Evolutionary conservation across 2,329 filamentous ascomycete genomes (phyloP).

Genomic region (Samsoniella hepiali): DNA sequence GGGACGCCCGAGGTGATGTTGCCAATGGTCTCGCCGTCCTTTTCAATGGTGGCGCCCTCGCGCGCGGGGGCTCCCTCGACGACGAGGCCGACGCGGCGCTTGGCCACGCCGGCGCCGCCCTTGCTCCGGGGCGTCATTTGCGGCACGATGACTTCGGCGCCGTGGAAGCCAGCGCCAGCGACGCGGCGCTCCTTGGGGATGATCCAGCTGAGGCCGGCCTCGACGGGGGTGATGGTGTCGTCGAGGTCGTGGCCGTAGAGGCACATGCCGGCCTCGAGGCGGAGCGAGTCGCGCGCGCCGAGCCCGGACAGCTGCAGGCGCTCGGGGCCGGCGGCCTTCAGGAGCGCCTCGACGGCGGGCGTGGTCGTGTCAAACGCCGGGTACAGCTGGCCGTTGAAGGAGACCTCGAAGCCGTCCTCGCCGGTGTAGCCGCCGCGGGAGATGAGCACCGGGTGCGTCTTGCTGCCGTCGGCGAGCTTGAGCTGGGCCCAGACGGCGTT

Average conservation of each 20-base stretch:
- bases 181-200: conserved; percentile 71
- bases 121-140: conserved; percentile 74
- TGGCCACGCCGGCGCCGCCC: conserved; percentile 64
- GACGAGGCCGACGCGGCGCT: conserved; percentile 76
- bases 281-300: conserved; percentile 85
- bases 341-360: conserved; percentile 63
- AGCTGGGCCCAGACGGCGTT: conserved; percentile 65
- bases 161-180: conserved; percentile 72
- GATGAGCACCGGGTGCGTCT: conserved; percentile 54
- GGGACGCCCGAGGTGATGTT: conserved; percentile 86
- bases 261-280: conserved; percentile 97
- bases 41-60: conserved; percentile 78
- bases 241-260: conserved; percentile 98
- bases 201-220: conserved; percentile 67
- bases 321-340: conserved; percentile 59
- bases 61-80: conserved; percentile 85
- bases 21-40: conserved; percentile 67
- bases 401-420: conserved; percentile 97
- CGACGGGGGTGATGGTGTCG: conserved; percentile 63
- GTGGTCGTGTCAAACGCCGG: conserved; percentile 41
- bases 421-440: conserved; percentile 93
- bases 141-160: conserved; percentile 70
- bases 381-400: conserved; percentile 54
- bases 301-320: conserved; percentile 77
- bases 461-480: conserved; percentile 51